Conservation (phyloP, 257 asterid genomes). For the Leptodermis oblonga region DNA sequence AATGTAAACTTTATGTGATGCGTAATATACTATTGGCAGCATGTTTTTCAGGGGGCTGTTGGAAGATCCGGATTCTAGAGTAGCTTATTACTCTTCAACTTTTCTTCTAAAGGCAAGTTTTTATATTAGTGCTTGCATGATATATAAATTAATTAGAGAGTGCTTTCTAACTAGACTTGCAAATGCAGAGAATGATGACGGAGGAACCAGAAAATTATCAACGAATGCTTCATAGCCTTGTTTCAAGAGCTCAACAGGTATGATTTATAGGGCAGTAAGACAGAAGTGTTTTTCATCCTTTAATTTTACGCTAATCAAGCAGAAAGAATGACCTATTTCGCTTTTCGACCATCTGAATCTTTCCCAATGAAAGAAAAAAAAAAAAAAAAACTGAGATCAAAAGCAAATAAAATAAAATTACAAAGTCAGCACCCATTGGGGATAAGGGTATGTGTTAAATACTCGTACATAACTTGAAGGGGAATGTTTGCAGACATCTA, state of each 20-base stretch:
- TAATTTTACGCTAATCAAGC: neutral
- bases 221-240: conserved; percentile 90
- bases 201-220: conserved; percentile 93
- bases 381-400: neutral
- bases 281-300: neutral
- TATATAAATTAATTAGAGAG: neutral
- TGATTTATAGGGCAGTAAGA: conserved; percentile 1
- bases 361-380: too few species aligned
- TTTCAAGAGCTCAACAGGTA: conserved; percentile 98
- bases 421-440: neutral
- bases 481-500: too few species aligned
- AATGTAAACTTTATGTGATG: neutral
- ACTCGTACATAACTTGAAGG: neutral
- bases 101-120: conserved; percentile 91
- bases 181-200: conserved; percentile 93
- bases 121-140: conserved; percentile 28
- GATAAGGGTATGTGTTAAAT: neutral
- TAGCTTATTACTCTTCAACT: conserved; percentile 96
- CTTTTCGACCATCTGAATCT: neutral
- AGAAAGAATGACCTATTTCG: too few species aligned
- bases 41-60: conserved; percentile 65
- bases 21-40: neutral
- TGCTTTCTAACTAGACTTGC: conserved; percentile 14
- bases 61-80: conserved; percentile 98
- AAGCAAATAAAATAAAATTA: neutral